Evolutionary conservation across 2,329 filamentous ascomycete genomes (phyloP).

Genomic region (Diaporthe aspalathi): DNA sequence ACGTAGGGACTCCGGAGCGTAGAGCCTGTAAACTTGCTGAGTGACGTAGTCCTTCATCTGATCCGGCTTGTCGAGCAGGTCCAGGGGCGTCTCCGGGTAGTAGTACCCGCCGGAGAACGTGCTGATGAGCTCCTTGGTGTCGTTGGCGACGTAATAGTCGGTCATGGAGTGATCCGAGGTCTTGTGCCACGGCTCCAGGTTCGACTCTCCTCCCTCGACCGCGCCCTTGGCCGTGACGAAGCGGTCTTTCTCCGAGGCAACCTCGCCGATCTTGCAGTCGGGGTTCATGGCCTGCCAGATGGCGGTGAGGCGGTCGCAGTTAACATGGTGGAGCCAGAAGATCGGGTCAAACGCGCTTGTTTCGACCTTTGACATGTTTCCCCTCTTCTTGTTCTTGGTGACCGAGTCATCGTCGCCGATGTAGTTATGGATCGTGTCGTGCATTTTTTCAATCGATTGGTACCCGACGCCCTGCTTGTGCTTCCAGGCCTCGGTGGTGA

Average conservation of each 20-base stretch:
- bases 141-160: conserved; percentile 31
- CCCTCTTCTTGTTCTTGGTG: neutral
- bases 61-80: neutral
- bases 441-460: conserved; percentile 21
- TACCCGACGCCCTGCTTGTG: conserved; percentile 4
- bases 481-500: conserved; percentile 23
- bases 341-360: conserved; percentile 28
- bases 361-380: conserved; percentile 24
- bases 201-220: conserved; percentile 8
- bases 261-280: conserved; percentile 9
- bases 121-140: conserved; percentile 21
- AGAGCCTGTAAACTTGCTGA: conserved; percentile 13
- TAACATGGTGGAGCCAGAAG: conserved; percentile 32
- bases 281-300: conserved; percentile 31
- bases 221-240: neutral
- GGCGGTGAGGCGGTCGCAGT: conserved; percentile 30
- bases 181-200: conserved; percentile 31
- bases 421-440: conserved; percentile 29
- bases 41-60: conserved; percentile 18
- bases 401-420: conserved; percentile 1
- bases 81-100: conserved; percentile 21
- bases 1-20: neutral
- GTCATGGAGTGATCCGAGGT: conserved; percentile 10
- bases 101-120: conserved; percentile 15
- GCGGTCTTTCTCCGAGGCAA: neutral